Base-by-base conservation (phyloP, 202 grass and related monocot genomes). In the Miscanthus sacchariflorus region DNA sequence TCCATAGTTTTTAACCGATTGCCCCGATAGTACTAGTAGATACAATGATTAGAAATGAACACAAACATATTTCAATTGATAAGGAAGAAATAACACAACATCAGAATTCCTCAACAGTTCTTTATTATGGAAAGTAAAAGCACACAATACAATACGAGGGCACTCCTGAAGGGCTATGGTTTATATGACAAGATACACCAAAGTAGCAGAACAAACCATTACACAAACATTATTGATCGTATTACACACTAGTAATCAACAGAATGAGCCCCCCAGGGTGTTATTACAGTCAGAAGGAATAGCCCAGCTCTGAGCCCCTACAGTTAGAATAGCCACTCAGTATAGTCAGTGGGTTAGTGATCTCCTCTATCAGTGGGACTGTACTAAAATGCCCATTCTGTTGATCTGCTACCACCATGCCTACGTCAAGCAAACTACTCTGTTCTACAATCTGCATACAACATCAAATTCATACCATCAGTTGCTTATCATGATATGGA, bases 361-460 rank as follows among this genome's bases (percentile, higher is more conserved):
- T 80, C 82, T 93, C 96, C 67, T 86, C 82, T 82, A 91, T 81
- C 78, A 91, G 73, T 92, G 93, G 93, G 89, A 82, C 85, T 94
- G 72, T 88, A 76, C 86, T 88, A 94, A 98, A 96, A 96, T 96
- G 82, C 93, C 90, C 92, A 87, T 93, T 94, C 82, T 96, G 96
- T 74, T 94, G 92, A 83, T 91, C 90, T 18, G 85, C 90, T 75
- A 83, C 63, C 87, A 85, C 75, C 73, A 89, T 87, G 49, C 86
- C 82, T 90, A 89, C 75, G 56, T 98, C 90, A 13, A 94, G 83
- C 54, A 91, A 68, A 52, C 90, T 80, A 68, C 84, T 92, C 86
- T 95, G 93, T 88, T 98, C 92, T 80, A 94, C 90, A 87, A 98
- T 94, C 96, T 98, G 93, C 87, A 93, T 90, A 15, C 18, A 94